These are phyloP conservation scores for Barnettozyma hawaiiensis DNA, from an alignment of 1,139 yeast genomes.

Conservation along the genomic window DNA sequence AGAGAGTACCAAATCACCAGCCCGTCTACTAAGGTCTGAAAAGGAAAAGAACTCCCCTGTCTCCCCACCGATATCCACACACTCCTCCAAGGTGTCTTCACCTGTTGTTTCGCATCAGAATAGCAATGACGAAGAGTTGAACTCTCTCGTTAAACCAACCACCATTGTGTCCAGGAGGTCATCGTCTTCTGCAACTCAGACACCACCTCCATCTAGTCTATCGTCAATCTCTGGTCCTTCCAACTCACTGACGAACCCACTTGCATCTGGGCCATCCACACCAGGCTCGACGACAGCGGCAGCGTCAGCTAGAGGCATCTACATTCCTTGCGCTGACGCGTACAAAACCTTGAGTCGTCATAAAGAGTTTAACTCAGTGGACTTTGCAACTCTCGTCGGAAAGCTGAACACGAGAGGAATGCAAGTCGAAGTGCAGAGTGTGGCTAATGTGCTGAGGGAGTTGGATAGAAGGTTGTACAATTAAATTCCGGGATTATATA, in stretches of 20 bases:
- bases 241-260: neutral
- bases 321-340: conserved; percentile 84
- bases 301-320: conserved; percentile 39
- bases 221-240: conserved; percentile 3
- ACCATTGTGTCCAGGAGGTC: neutral
- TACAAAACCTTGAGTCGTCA: conserved; percentile 80
- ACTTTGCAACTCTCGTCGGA: conserved; percentile 68
- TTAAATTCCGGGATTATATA: conserved; percentile 20
- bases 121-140: conserved; percentile 21
- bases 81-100: conserved; percentile 24
- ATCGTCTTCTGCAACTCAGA: conserved; percentile 4
- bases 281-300: conserved; percentile 12
- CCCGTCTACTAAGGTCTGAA: neutral
- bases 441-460: conserved; percentile 76
- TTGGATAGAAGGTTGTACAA: conserved; percentile 64
- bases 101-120: conserved; percentile 17
- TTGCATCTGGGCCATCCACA: conserved; percentile 11
- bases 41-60: conserved; percentile 23
- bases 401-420: conserved; percentile 75
- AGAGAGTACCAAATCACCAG: conserved; percentile 4
- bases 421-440: conserved; percentile 85
- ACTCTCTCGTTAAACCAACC: conserved; percentile 16
- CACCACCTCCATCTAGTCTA: conserved; percentile 14
- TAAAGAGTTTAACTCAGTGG: conserved; percentile 65
- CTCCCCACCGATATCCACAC: conserved; percentile 23